Conservation (phyloP, 345 rosid species). For the Mallotus nudiflorus region DNA sequence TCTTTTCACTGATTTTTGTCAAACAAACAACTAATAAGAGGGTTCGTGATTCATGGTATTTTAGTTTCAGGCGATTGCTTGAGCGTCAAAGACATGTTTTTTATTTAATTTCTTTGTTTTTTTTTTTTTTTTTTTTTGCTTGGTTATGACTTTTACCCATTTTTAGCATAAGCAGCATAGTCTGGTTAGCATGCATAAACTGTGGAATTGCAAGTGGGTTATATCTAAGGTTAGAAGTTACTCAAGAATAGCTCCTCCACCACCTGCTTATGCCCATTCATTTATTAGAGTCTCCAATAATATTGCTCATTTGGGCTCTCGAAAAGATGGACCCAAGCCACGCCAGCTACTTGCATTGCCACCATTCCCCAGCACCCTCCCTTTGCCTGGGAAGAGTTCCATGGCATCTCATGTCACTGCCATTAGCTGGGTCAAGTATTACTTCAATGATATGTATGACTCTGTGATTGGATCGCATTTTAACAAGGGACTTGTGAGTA, state of each 20-base stretch:
- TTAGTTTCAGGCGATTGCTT: no score
- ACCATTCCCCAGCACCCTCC: slow-evolving; percentile 67
- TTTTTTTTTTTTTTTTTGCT: no score
- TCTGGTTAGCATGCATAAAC: not conserved
- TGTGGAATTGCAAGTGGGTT: not conserved
- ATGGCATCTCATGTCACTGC: slow-evolving; percentile 52
- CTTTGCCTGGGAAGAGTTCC: slow-evolving; percentile 51
- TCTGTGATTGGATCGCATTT: slow-evolving; percentile 68
- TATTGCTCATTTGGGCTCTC: slow-evolving; percentile 54
- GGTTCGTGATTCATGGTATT: no score
- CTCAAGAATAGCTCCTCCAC: slow-evolving; percentile 60
- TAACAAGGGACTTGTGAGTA: slow-evolving; percentile 81
- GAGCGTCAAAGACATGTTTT: no score
- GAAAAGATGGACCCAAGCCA: slow-evolving; percentile 67
- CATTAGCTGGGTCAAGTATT: slow-evolving; percentile 81
- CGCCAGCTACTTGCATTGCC: slow-evolving; percentile 86
- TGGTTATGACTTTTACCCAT: no score
- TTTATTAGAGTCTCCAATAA: slow-evolving; percentile 64
- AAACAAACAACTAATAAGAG: no score
- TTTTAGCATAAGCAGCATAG: no score
- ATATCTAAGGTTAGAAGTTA: slow-evolving; percentile 26
- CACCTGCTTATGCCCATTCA: slow-evolving; percentile 27
- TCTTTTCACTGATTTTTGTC: no score
- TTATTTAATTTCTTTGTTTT: no score
- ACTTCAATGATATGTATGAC: slow-evolving; percentile 62